Conservation (phyloP, 257 asterid species). For the Asclepias syriaca region DNA sequence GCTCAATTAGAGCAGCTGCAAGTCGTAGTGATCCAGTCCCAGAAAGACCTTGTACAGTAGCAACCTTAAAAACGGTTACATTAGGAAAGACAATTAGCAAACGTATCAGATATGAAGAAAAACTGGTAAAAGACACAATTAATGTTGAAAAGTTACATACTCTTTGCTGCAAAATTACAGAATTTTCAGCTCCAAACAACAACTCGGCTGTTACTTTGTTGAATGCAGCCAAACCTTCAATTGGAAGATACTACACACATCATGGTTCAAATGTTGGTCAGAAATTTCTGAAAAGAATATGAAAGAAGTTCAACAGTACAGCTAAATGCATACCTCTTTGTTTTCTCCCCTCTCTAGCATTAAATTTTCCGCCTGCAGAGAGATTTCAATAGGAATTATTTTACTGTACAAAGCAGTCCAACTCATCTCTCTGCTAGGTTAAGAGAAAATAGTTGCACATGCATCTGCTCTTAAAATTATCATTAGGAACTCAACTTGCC, state of each 20-base stretch:
- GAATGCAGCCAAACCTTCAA: conserved; percentile 96
- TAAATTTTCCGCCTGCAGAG: conserved; percentile 71
- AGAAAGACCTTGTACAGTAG: conserved; percentile 96
- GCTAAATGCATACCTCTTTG: conserved; percentile 66
- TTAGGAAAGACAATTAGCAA: background rate
- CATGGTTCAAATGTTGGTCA: conserved; percentile 20
- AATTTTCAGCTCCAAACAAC: conserved; percentile 71
- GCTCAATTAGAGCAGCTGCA: conserved; percentile 86
- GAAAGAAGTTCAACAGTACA: conserved; percentile 9
- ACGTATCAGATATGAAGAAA: conserved; percentile 11
- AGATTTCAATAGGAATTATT: conserved; percentile 4
- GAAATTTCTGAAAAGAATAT: conserved; percentile 22
- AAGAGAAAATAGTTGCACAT: too few relatives aligned
- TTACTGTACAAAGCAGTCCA: background rate
- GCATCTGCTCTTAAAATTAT: conserved; percentile 27
- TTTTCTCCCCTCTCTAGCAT: conserved; percentile 89
- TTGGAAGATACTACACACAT: conserved; percentile 77
- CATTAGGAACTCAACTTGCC: conserved; percentile 38
- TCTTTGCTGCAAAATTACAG: conserved; percentile 70
- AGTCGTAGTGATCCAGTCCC: conserved; percentile 98
- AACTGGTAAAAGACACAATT: conserved; percentile 8
- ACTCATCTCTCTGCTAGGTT: background rate
- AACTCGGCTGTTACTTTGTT: conserved; percentile 91
- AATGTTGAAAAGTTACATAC: conserved; percentile 34
- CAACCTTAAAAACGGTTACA: conserved; percentile 46